Base-by-base conservation (phyloP, 2,329 filamentous ascomycete species). In the Penicillium sp. region DNA sequence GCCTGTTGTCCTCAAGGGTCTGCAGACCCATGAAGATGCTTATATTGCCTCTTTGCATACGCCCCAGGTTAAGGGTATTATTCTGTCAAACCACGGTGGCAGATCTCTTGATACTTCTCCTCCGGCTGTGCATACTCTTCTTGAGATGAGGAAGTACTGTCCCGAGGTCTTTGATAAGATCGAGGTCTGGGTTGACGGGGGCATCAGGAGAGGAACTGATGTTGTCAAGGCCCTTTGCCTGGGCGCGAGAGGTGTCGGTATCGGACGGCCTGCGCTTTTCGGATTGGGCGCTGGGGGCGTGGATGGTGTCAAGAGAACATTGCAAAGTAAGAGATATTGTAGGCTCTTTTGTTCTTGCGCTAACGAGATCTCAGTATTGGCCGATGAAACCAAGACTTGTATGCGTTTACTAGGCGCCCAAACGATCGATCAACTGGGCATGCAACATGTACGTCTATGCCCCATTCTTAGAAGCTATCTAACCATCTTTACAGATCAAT, bases 1-100 rank as follows among this genome's bases (percentile, higher is more conserved):
- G 58, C 91, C 91, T 2, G 89, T 97, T 53, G 83, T 97, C 29
- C 75, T 97, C 43, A 97, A 97, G 76, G 91, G 93, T 22, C 65
- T 97, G n/a, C 91, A 97, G 70, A 93, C 89, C 13, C 89, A 95
- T 60, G 91, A 97, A 71, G 93, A 97, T 65, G 91, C 89, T 0
- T 88, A 86, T 63, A 74, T 94, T 47, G 91, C 91, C 2, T 81
- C 84, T 6, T 75, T 82, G 49, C 75, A 84, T 63, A 80, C 87
- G 24, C 81, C 83, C 2, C 84, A 87, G 57, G 80, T 96, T 28
- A 81, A 82, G 60, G 91, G 86, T 7, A 85, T 96, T 46, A 87
- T 96, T 45, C 75, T 97, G 14, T 94, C 87, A 16, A 97, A 97
- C 68, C 91, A 97, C 65, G 91, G 91, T 37, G 91, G 91, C 0